Conservation (phyloP, 1,139 yeast genomes). For the Debaryomycetaceae sp. region DNA sequence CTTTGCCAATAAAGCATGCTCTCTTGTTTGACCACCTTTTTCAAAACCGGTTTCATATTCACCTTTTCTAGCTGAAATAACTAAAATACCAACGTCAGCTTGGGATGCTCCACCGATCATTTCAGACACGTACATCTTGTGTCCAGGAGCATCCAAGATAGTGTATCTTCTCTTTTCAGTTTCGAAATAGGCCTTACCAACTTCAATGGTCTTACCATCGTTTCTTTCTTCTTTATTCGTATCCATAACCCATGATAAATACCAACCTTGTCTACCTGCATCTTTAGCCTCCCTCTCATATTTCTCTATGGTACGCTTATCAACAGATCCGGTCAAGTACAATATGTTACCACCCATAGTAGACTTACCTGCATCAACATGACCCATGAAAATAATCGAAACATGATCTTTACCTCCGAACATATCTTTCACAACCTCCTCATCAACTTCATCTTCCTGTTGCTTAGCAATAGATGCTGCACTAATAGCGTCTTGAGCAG, state of each 20-base stretch:
- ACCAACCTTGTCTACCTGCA: slow-evolving; percentile 99
- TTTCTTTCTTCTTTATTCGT: slow-evolving; percentile 97
- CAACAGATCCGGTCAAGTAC: slow-evolving; percentile 93
- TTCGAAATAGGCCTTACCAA: slow-evolving; percentile 95
- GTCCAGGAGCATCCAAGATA: slow-evolving; percentile 98
- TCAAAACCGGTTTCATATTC: slow-evolving; percentile 99
- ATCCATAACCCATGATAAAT: slow-evolving; percentile 98
- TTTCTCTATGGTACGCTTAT: slow-evolving; percentile 98
- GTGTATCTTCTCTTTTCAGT: slow-evolving; percentile 98
- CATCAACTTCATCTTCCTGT: slow-evolving; percentile 84
- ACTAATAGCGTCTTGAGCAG: slow-evolving; percentile 20
- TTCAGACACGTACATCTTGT: slow-evolving; percentile 96
- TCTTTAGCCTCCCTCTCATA: slow-evolving; percentile 98
- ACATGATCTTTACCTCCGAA: slow-evolving; percentile 97
- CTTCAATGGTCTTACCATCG: slow-evolving; percentile 98
- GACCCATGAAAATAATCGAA: slow-evolving; percentile 98
- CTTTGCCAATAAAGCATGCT: slow-evolving; percentile 95
- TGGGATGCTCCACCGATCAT: slow-evolving; percentile 99
- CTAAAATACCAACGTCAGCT: slow-evolving; percentile 96
- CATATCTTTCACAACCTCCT: slow-evolving; percentile 84
- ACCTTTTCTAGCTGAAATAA: slow-evolving; percentile 97
- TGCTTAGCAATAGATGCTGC: slow-evolving; percentile 56
- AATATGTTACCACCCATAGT: slow-evolving; percentile 98
- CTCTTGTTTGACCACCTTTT: slow-evolving; percentile 98
- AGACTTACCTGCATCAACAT: slow-evolving; percentile 98